Evolutionary conservation across 1,139 yeast species (phyloP), one percentile per base, ranked within the genome.

Genomic region (Yamadazyma blattariae): DNA sequence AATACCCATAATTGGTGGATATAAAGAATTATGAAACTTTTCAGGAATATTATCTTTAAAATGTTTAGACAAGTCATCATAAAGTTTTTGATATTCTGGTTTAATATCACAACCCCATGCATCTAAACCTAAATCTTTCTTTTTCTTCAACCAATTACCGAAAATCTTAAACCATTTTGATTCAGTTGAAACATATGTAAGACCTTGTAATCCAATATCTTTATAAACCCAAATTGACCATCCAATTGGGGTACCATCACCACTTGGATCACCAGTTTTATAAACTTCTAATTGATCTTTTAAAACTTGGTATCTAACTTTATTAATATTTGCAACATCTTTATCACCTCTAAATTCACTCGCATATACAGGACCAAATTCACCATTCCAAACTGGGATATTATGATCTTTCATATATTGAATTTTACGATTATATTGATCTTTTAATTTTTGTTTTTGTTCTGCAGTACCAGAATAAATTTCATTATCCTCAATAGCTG

Each of bases 351-450:
- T 56, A 25, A 51, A 53, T 26, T 56, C 50, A 3, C 65, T 55
- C 3, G 70, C 64, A 42, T 67, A 67, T 10, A 67, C 74, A 5
- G 74, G 74, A 8, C 74, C 74, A 45, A 66, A 67, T 45, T 67
- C 74, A 18, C 74, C 74, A 41, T 67, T 67, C 74, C 74, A 67
- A n/a, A 67, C 71, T 1, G 74, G 72, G 7, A 66, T 67, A n/a
- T 54, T 45, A 31, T 52, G 51, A 31, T 51, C 35, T 31, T 43
- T 38, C 67, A 64, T 64, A 47, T 58, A 64, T 43, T 64, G 61
- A 37, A 67, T 47, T 45, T 67, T 67, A 29, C 71, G 49, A 27
- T 56, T 50, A 45, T 63, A 67, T 39, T 58, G 66, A 13, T 38
- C 37, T 39, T 50, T 44, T 35, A 67, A 46, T 42, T 58, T 57